A percentile compares a stretch with the other conserved stretches of the same genome.
phyloP scores from a whole-genome alignment of 148 eudicot species.

The Rhododendron vialii region DNA sequence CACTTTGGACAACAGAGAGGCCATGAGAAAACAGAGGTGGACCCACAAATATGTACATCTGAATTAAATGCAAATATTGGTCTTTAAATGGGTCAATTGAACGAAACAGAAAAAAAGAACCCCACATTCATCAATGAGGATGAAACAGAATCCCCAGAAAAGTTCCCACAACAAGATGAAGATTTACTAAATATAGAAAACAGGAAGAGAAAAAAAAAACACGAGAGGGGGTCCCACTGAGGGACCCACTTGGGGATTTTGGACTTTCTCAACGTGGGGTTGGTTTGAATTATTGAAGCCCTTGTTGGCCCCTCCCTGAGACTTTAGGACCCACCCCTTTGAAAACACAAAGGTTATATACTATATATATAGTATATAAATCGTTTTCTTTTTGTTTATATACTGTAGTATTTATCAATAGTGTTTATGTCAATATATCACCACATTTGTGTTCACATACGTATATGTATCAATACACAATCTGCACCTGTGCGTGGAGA shows the following conservation, averaged over 20 bases:
- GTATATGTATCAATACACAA: too few species aligned
- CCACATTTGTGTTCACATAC: too few species aligned
- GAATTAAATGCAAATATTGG: not conserved
- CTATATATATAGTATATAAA: too few species aligned
- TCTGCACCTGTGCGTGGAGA: too few species aligned
- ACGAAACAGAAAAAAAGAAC: not conserved
- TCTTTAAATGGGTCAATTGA: not conserved
- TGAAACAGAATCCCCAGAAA: slow-evolving; percentile 7
- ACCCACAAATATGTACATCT: not conserved
- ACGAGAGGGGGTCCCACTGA: not conserved
- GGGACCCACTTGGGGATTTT: slow-evolving; percentile 6
- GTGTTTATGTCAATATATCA: not conserved
- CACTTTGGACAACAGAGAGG: not conserved
- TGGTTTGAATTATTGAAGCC: slow-evolving; percentile 5
- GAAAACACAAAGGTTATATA: not conserved
- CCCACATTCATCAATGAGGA: slow-evolving; percentile 6
- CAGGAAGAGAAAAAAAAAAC: not conserved
- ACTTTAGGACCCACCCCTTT: slow-evolving; percentile 1
- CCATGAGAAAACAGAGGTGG: not conserved
- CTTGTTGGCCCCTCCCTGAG: not conserved
- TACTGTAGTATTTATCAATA: not conserved
- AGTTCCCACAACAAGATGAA: not conserved
- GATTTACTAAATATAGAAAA: slow-evolving; percentile 11
- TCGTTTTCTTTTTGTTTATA: not conserved
- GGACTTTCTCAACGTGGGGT: not conserved